Evolutionary conservation across 805 yeast species (phyloP).

Genomic region (Suhomyces xylopsoci): DNA sequence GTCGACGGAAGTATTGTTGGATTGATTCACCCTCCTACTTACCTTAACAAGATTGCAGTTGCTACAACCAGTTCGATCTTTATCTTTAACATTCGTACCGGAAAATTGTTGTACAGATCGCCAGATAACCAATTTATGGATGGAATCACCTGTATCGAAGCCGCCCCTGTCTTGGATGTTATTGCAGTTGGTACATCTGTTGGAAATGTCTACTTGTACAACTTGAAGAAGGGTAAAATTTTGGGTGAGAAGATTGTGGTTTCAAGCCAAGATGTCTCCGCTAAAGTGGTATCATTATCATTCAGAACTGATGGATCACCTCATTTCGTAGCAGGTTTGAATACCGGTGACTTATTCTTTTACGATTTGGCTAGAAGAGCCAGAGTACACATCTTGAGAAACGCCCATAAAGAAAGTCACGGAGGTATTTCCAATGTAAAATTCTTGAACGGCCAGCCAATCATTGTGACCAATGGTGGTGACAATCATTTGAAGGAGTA

Average conservation of each 20-base stretch:
- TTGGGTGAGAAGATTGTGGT: constrained; percentile 49
- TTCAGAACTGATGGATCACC: constrained; percentile 90
- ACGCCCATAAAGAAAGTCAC: constrained; percentile 65
- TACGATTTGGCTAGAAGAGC: constrained; percentile 73
- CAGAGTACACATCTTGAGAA: constrained; percentile 71
- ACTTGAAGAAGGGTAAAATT: constrained; percentile 61
- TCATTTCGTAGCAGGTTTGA: constrained; percentile 75
- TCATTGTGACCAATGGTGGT: constrained; percentile 83
- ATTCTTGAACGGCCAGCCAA: constrained; percentile 89
- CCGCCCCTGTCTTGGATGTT: constrained; percentile 84
- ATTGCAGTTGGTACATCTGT: constrained; percentile 71
- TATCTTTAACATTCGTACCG: constrained; percentile 74
- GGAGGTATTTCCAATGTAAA: constrained; percentile 77
- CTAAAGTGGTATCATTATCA: constrained; percentile 59
- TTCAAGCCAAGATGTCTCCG: constrained; percentile 36
- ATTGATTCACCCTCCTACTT: constrained; percentile 82
- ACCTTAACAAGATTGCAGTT: constrained; percentile 81
- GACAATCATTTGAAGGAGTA: constrained; percentile 87
- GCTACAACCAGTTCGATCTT: constrained; percentile 66
- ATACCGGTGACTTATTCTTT: constrained; percentile 79
- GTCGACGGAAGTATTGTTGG: constrained; percentile 71
- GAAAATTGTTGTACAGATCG: constrained; percentile 62
- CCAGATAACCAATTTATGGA: constrained; percentile 45
- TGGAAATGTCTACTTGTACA: constrained; percentile 65
- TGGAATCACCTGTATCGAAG: constrained; percentile 61